phyloP scores from a whole-genome alignment of 352 stramenopile genomes.

The Globisporangium recalcitrans region DNA sequence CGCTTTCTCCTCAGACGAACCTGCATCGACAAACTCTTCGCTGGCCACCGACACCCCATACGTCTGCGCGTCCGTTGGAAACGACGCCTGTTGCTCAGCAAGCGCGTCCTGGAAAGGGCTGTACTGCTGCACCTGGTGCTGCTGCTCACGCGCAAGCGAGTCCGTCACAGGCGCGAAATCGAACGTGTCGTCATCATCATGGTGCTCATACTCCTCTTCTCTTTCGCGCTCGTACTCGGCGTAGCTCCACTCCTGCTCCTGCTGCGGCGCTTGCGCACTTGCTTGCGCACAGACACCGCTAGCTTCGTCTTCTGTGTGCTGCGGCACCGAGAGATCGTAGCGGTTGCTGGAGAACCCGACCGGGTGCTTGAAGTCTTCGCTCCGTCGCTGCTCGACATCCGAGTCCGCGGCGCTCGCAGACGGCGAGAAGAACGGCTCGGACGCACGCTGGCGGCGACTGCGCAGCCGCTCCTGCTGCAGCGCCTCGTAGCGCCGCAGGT shows the following conservation, averaged over 20 bases:
- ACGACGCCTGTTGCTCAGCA: not conserved
- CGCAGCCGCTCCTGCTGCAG: constrained; percentile 39
- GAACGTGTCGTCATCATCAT: constrained; percentile 23
- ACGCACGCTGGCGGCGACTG: constrained; percentile 19
- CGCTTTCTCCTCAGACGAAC: constrained; percentile 24
- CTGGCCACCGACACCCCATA: constrained; percentile 24
- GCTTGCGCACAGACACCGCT: not conserved
- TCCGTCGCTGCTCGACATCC: constrained; percentile 4
- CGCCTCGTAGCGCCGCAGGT: constrained; percentile 45
- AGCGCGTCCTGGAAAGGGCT: constrained; percentile 6
- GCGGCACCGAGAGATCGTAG: constrained; percentile 5
- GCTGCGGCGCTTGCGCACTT: not conserved
- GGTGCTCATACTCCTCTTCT: not conserved
- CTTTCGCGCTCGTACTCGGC: not conserved
- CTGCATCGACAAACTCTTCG: constrained; percentile 70
- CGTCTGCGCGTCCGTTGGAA: constrained; percentile 10
- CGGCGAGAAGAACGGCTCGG: constrained; percentile 14
- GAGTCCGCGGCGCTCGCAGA: constrained; percentile 4
- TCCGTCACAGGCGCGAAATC: constrained; percentile 29
- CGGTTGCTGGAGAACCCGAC: constrained; percentile 7
- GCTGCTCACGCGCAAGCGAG: constrained; percentile 19
- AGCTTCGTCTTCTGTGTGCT: not conserved
- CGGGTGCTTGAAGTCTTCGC: constrained; percentile 7
- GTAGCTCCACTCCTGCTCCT: constrained; percentile 7
- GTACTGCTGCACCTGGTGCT: not conserved